Percentiles rank a stretch among this genome's conserved stretches.
phyloP scores from a whole-genome alignment of 495 filamentous ascomycete genomes.

The Jackrogersella minutella region DNA sequence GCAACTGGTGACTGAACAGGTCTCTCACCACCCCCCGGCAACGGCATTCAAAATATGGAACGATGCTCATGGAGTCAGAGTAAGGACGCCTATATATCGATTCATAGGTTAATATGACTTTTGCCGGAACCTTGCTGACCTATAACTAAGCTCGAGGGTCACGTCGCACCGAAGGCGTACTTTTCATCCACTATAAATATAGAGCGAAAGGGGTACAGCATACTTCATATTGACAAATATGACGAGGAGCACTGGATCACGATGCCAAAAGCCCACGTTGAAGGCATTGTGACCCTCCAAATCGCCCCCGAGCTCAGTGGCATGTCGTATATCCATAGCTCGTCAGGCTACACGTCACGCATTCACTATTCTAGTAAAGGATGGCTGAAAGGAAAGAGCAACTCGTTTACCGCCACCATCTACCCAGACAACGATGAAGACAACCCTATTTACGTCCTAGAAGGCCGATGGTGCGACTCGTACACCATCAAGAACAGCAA shows the following conservation, averaged over 20 bases:
- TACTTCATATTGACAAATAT: slow-evolving; percentile 67
- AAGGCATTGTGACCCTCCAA: slow-evolving; percentile 80
- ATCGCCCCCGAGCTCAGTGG: slow-evolving; percentile 82
- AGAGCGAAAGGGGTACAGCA: slow-evolving; percentile 82
- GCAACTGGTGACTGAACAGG: slow-evolving; percentile 55
- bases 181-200: slow-evolving; percentile 83
- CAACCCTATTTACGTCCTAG: slow-evolving; percentile 73
- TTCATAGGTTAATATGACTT: not conserved
- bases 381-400: slow-evolving; percentile 85
- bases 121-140: not conserved
- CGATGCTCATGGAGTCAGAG: slow-evolving; percentile 74
- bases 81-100: slow-evolving; percentile 43
- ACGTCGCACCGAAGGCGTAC: slow-evolving; percentile 85
- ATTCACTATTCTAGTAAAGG: slow-evolving; percentile 84
- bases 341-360: slow-evolving; percentile 76
- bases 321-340: slow-evolving; percentile 73
- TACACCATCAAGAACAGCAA: slow-evolving; percentile 73
- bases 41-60: slow-evolving; percentile 86
- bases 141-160: slow-evolving; percentile 70
- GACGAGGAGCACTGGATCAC: slow-evolving; percentile 80
- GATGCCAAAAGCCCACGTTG: slow-evolving; percentile 82
- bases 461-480: slow-evolving; percentile 79
- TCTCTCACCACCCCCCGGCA: slow-evolving; percentile 84
- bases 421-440: slow-evolving; percentile 73
- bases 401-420: slow-evolving; percentile 74